Evolutionary conservation across 768 basidiomycete genomes (phyloP).

Genomic region (Trichaptum fuscoviolaceum): DNA sequence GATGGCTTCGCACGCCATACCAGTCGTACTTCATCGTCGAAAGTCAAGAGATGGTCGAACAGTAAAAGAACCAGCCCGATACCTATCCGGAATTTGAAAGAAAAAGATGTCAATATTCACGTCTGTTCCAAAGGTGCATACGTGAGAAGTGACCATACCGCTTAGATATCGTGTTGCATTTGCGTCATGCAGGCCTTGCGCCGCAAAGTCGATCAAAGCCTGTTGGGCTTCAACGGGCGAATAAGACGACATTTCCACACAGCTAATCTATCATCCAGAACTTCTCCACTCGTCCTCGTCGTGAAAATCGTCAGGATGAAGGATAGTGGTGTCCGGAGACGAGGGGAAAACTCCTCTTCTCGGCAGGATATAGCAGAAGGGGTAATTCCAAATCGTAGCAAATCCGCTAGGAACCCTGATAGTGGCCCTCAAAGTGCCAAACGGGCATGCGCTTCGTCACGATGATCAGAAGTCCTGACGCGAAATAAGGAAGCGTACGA

Average conservation of each 20-base stretch:
- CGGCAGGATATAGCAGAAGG: neutral
- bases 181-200: constrained; percentile 9
- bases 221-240: neutral
- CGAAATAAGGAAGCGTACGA: neutral
- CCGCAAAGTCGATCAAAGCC: neutral
- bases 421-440: neutral
- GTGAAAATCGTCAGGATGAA: neutral
- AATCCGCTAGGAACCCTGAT: neutral
- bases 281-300: neutral
- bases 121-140: neutral
- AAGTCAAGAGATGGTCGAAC: constrained; percentile 38
- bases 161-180: constrained; percentile 16
- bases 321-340: neutral
- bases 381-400: neutral
- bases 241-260: neutral
- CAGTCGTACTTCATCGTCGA: constrained; percentile 34
- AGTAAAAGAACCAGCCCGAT: constrained; percentile 29
- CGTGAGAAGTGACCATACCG: constrained; percentile 13
- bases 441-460: neutral
- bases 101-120: neutral
- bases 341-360: neutral
- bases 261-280: neutral
- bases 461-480: neutral
- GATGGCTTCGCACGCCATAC: constrained; percentile 36
- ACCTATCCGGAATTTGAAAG: constrained; percentile 15